Base-by-base conservation (phyloP, 768 basidiomycete genomes). In the Strobilomyces dryophilus region DNA sequence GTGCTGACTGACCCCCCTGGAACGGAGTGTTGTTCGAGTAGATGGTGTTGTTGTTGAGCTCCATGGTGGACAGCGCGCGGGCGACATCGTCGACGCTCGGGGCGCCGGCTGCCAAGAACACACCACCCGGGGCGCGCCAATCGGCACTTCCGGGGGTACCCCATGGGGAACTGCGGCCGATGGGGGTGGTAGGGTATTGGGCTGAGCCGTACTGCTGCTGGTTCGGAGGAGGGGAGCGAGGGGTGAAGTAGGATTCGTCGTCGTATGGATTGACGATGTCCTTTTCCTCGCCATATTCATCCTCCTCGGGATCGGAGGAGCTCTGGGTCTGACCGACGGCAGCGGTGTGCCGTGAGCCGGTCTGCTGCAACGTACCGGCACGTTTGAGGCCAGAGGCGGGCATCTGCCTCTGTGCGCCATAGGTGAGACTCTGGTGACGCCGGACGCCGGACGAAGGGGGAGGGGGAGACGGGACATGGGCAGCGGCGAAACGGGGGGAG, bases 371-470 rank as follows among this genome's bases (percentile, higher is more conserved):
- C 11, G 89, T 92, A 21, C 88, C 90, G 24, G 88, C 81, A 53
- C 90, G 85, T 65, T 82, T 88, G 54, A 92, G 78, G 37, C 79
- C 78, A 15, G 78, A 63, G 29, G 74, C 61, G 12, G 74, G 70
- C 63, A 82, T 79, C 44, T 74, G 74, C 48, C 82, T 78, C 27
- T 74, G 78, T 17, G 82, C 78, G 27, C 86, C 84, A 59, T 88
- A 83, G 24, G 85, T 92, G 45, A 92, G 78, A 51, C 86, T 89
- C 52, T 86, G 85, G 67, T 92, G 88, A 53, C 91, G 78, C 37
- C 91, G 84, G 26, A 93, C 88, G 45, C 79, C 79, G 1, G 85
- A 80, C 42, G 71, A 79, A n/a, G 79, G 77, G 11, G 87, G 83
- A 49, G 89, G 87, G 10, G 87, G 87, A 4, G 85, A 89, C 1